Evolutionary conservation across 257 asterid species (phyloP).

Genomic region (Galeopsis tetrahit): DNA sequence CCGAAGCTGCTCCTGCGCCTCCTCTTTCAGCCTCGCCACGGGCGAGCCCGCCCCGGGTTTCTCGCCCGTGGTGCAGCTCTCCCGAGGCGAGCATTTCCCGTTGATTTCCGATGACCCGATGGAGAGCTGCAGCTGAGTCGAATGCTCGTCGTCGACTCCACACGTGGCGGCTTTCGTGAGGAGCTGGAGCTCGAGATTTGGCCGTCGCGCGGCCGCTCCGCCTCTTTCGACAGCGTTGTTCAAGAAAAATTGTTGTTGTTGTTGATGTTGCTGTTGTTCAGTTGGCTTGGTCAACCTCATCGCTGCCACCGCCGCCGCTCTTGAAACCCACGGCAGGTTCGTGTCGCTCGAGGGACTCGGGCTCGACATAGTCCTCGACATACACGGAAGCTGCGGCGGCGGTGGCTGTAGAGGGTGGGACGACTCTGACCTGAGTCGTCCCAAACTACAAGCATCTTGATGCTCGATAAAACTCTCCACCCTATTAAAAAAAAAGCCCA

Average conservation of each 20-base stretch:
- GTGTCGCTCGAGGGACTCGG: constrained; percentile 62
- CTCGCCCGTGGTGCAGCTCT: constrained; percentile 26
- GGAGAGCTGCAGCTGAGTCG: constrained; percentile 58
- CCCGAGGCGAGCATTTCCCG: constrained; percentile 31
- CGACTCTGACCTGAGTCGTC: constrained; percentile 48
- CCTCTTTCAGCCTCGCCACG: constrained; percentile 36
- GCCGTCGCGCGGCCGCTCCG: constrained; percentile 23
- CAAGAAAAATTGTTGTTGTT: not conserved
- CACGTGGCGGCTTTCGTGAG: constrained; percentile 39
- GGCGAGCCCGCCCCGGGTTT: not conserved
- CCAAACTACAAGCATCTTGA: constrained; percentile 64
- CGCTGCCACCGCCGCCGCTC: not conserved
- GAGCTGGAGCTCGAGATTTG: constrained; percentile 72
- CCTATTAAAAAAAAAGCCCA: constrained; percentile 34
- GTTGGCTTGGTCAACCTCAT: constrained; percentile 12
- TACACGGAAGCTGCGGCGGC: constrained; percentile 47
- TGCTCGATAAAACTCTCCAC: constrained; percentile 89
- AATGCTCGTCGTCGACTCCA: constrained; percentile 31
- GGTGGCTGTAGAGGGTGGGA: constrained; percentile 33
- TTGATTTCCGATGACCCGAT: constrained; percentile 49
- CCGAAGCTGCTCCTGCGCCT: constrained; percentile 47
- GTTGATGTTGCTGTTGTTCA: constrained; percentile 18
- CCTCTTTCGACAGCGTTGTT: no score
- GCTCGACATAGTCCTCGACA: constrained; percentile 60
- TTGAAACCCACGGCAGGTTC: constrained; percentile 35